Evolutionary conservation across 2,329 filamentous ascomycete genomes (phyloP).

Genomic region (Fusarium bactridioides): DNA sequence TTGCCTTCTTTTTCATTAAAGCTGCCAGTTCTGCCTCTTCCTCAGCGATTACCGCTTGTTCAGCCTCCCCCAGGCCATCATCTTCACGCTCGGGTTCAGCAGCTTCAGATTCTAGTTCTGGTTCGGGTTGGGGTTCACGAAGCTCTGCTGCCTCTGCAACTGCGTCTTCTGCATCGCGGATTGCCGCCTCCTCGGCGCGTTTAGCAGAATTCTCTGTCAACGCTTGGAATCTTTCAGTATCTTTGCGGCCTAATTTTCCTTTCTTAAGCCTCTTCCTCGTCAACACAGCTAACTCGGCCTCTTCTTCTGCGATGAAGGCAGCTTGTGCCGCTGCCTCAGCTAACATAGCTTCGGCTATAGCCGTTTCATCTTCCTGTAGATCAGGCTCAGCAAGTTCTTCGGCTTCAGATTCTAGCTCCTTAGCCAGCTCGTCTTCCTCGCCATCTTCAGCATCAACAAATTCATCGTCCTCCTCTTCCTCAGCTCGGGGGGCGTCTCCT

Average conservation of each 20-base stretch:
- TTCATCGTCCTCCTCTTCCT: constrained; percentile 40
- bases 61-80: constrained; percentile 11
- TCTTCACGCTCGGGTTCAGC: constrained; percentile 35
- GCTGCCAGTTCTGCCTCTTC: constrained; percentile 53
- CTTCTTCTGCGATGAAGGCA: constrained; percentile 45
- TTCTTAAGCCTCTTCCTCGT: constrained; percentile 50
- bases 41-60: constrained; percentile 39
- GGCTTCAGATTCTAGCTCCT: not conserved
- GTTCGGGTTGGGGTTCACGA: constrained; percentile 32
- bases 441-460: constrained; percentile 26
- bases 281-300: constrained; percentile 52
- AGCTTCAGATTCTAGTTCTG: constrained; percentile 44
- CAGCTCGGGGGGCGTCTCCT: constrained; percentile 45
- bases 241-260: constrained; percentile 36
- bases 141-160: constrained; percentile 42
- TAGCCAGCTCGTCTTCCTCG: constrained; percentile 5
- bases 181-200: constrained; percentile 17
- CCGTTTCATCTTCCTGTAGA: constrained; percentile 42
- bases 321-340: constrained; percentile 17
- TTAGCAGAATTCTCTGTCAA: constrained; percentile 15
- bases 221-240: constrained; percentile 28
- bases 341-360: constrained; percentile 21
- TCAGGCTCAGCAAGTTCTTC: not conserved
- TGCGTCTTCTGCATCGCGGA: constrained; percentile 22
- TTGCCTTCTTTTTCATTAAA: constrained; percentile 47